Conservation (phyloP, 345 rosid species). For the Viola odorata region DNA sequence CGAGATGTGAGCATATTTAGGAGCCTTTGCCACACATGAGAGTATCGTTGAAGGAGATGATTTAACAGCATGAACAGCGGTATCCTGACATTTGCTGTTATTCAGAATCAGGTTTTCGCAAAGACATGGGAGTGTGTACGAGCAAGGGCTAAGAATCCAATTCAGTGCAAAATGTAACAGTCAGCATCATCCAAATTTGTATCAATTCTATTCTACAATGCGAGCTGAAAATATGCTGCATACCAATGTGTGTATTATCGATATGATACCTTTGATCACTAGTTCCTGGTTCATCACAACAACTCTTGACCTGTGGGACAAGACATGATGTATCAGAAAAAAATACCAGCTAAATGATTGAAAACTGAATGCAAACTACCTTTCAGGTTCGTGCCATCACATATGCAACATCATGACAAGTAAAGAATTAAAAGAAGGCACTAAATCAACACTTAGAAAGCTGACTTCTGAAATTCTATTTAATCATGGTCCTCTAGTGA, state of each 20-base stretch:
- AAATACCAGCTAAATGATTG: too few species aligned
- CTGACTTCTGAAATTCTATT: too few species aligned
- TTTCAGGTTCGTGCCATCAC: too few species aligned
- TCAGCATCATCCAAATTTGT: conserved; percentile 15
- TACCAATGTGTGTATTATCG: not conserved
- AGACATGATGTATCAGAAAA: not conserved
- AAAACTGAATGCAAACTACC: too few species aligned
- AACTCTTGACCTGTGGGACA: conserved; percentile 1
- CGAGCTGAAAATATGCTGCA: not conserved
- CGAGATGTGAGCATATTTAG: conserved; percentile 45
- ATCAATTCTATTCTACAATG: not conserved
- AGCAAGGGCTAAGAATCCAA: conserved; percentile 10
- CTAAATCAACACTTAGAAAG: too few species aligned
- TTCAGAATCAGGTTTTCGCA: conserved; percentile 14
- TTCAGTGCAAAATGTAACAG: conserved; percentile 8
- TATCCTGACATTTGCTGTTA: conserved; percentile 3
- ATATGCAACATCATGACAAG: too few species aligned
- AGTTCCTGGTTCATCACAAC: not conserved
- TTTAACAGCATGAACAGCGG: conserved; percentile 40
- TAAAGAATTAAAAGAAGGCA: too few species aligned
- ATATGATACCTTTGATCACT: conserved; percentile 10
- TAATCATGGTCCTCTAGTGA: too few species aligned
- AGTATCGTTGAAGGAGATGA: conserved; percentile 60
- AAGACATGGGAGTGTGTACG: conserved; percentile 9
- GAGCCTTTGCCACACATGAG: conserved; percentile 45